Conservation (phyloP, 2,329 filamentous ascomycete genomes). For the Didymella sp. region DNA sequence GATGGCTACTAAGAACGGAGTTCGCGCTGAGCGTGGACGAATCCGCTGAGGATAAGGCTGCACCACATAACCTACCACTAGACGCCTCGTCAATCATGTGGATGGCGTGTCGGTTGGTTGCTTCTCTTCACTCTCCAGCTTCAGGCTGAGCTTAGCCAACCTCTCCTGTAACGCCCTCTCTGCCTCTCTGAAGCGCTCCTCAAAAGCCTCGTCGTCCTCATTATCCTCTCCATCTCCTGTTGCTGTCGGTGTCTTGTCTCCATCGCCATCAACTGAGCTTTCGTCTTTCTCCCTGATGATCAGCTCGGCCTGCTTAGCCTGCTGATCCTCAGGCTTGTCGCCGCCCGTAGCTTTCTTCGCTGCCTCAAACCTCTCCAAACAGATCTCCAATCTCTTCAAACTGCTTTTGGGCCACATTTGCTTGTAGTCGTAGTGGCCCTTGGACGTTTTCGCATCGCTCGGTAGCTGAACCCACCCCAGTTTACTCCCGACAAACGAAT, state of each 20-base stretch:
- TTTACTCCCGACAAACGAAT: slow-evolving; percentile 39
- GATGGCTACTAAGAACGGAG: too few relatives aligned
- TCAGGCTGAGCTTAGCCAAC: slow-evolving; percentile 40
- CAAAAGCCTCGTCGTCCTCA: slow-evolving; percentile 43
- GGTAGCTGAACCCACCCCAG: slow-evolving; percentile 41
- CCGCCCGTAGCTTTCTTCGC: slow-evolving; percentile 2
- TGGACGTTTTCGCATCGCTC: slow-evolving; percentile 26
- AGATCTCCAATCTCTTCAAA: slow-evolving; percentile 32
- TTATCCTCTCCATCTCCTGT: slow-evolving; percentile 30
- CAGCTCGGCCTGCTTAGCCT: neutral
- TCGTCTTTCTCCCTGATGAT: slow-evolving; percentile 8
- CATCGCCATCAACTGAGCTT: slow-evolving; percentile 18
- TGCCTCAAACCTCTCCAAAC: slow-evolving; percentile 18
- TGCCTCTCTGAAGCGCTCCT: slow-evolving; percentile 34
- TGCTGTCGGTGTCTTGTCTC: slow-evolving; percentile 45
- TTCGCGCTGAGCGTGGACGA: too few relatives aligned
- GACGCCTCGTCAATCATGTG: too few relatives aligned
- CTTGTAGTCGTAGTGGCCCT: slow-evolving; percentile 18
- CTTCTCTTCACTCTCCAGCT: slow-evolving; percentile 11
- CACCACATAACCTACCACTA: too few relatives aligned
- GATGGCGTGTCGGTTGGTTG: too few relatives aligned
- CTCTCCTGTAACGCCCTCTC: slow-evolving; percentile 39
- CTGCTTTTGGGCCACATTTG: slow-evolving; percentile 40
- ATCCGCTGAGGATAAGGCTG: too few relatives aligned
- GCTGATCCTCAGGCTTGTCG: neutral